Evolutionary conservation across 73 alveolate genomes (phyloP).

Genomic region (Durusdinium trenchii): DNA sequence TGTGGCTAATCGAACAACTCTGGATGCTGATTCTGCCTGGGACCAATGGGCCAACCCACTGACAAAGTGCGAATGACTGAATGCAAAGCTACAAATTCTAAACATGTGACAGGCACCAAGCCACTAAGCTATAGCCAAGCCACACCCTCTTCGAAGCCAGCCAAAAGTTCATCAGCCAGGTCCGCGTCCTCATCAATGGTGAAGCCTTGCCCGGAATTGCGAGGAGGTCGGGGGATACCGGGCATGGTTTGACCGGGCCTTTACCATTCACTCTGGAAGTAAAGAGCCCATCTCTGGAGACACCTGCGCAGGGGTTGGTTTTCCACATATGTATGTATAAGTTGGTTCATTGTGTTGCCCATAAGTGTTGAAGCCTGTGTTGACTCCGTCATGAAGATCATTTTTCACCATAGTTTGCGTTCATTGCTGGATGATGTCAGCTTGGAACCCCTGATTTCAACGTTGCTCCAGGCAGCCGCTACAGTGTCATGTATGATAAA

Average conservation of each 20-base stretch:
- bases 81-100: not conserved
- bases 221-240: not conserved
- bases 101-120: not conserved
- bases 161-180: constrained; percentile 26
- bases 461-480: constrained; percentile 14
- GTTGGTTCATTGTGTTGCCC: no score
- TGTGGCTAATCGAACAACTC: not conserved
- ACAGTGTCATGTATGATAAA: no score
- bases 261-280: not conserved
- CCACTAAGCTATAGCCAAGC: not conserved
- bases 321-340: no score
- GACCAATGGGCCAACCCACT: not conserved
- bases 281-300: not conserved
- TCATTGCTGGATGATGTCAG: no score
- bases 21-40: constrained; percentile 24
- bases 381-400: no score
- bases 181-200: not conserved
- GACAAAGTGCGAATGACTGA: not conserved
- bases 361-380: no score
- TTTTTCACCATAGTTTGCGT: no score
- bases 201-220: not conserved
- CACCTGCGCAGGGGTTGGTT: constrained; percentile 10
- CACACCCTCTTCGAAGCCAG: constrained; percentile 22
- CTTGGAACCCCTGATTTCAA: no score
- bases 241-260: not conserved